Percentiles rank a stretch among this genome's conserved stretches.
These are phyloP conservation scores for Ophiocordyceps camponoti-saundersi DNA, from an alignment of 2,329 filamentous ascomycete genomes.

Conservation along the genomic window DNA sequence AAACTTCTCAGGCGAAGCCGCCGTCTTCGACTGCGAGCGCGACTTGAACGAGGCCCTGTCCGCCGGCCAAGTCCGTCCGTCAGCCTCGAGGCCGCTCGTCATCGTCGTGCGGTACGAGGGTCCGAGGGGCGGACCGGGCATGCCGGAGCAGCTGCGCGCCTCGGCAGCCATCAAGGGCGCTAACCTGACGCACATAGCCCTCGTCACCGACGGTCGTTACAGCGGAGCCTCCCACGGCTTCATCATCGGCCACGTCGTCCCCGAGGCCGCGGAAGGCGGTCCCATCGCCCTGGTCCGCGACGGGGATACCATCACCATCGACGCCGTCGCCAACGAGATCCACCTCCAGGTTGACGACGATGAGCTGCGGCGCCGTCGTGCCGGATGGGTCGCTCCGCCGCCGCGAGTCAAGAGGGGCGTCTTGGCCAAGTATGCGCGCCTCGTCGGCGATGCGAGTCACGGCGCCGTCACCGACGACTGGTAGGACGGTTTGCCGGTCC, in stretches of 20 bases:
- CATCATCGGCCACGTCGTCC: slow-evolving; percentile 75
- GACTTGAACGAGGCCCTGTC: slow-evolving; percentile 64
- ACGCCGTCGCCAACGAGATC: slow-evolving; percentile 56
- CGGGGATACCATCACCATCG: slow-evolving; percentile 67
- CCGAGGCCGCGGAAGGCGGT: slow-evolving; percentile 71
- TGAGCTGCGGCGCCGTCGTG: slow-evolving; percentile 41
- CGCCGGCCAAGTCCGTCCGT: slow-evolving; percentile 60
- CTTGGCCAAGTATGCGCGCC: slow-evolving; percentile 49
- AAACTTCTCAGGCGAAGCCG: slow-evolving; percentile 61
- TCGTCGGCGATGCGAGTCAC: slow-evolving; percentile 41
- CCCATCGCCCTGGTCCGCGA: slow-evolving; percentile 71
- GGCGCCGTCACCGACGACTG: slow-evolving; percentile 38
- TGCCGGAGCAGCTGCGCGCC: slow-evolving; percentile 90
- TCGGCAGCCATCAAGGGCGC: slow-evolving; percentile 85
- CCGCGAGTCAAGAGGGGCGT: slow-evolving; percentile 45
- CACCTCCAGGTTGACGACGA: slow-evolving; percentile 49
- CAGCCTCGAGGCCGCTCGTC: slow-evolving; percentile 57
- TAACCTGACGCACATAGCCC: slow-evolving; percentile 57
- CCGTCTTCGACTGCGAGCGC: slow-evolving; percentile 71
- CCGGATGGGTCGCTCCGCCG: slow-evolving; percentile 45
- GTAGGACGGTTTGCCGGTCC: neutral
- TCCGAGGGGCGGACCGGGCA: slow-evolving; percentile 82
- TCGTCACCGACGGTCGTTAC: slow-evolving; percentile 62
- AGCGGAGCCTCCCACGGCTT: slow-evolving; percentile 74
- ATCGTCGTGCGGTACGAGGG: slow-evolving; percentile 87